Base-by-base conservation (phyloP, 1,139 yeast genomes). In the Pichia sp. region DNA sequence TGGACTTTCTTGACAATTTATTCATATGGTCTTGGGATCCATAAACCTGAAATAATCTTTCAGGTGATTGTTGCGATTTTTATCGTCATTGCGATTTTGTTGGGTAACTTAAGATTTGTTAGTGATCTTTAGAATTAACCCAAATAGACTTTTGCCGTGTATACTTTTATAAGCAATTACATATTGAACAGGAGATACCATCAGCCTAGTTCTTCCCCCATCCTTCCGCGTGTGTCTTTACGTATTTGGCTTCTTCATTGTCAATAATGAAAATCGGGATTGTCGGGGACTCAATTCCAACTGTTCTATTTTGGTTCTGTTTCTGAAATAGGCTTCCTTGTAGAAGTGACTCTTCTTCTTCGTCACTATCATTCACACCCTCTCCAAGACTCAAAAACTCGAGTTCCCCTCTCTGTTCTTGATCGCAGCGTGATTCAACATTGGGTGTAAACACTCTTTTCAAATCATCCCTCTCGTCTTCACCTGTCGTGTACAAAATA, bases 1-100 rank as follows among this genome's bases (percentile, higher is more conserved):
- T 59, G 71, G 9, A 32, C 64, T 0, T 54, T 72, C 41, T 57
- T 75, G 36, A 60, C 63, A 10, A 41, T 73, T 27, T 76, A 75
- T 57, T 43, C 50, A 4, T 38, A 42, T 11, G 50, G 50, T 5
- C 23, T 47, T 5, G 41, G 46, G 9, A 39, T 41, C 8, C 42
- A 38, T n/a, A 38, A 28, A 26, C 49, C 51, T 7, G 39, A 48
- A 16, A 31, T 42, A 11, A 48, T 51, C 1, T 51, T 51, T 33
- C 47, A 49, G 26, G 27, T 42, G 1, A 42, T 45, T n/a, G 11
- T 46, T 9, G 6, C 44, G n/a, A 29, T 41, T 8, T 41, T 38
- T 33, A 2, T 40, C 4, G 36, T 43, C 9, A 34, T 43, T 5
- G 44, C 35, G 23, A 11, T 47, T 10, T 29, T 47, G 23, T 10